Evolutionary conservation across 352 stramenopile species (phyloP).

Genomic region (Phytophthora litchii): DNA sequence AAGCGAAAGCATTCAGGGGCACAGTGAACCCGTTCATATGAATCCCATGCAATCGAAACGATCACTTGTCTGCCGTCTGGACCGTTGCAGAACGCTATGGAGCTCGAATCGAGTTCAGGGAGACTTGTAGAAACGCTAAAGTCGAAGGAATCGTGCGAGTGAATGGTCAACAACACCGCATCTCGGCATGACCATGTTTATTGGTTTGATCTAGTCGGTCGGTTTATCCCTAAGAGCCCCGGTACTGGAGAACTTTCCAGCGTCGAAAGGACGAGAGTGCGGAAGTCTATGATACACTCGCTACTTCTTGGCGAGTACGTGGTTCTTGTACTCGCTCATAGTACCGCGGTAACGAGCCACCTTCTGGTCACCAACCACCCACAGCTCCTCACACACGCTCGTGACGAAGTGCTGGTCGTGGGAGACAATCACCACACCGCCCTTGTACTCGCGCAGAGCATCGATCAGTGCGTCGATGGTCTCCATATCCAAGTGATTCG

Average conservation of each 20-base stretch:
- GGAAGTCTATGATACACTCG: slow-evolving; percentile 30
- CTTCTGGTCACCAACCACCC: slow-evolving; percentile 85
- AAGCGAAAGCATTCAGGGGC: too few relatives aligned
- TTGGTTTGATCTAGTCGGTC: slow-evolving; percentile 11
- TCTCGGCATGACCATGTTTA: not conserved
- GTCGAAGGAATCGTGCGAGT: not conserved
- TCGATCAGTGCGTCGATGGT: slow-evolving; percentile 94
- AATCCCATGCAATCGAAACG: too few relatives aligned
- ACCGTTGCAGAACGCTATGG: too few relatives aligned
- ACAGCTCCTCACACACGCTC: slow-evolving; percentile 94
- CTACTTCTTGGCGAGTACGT: slow-evolving; percentile 65
- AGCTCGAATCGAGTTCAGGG: too few relatives aligned
- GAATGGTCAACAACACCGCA: not conserved
- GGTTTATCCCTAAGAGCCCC: slow-evolving; percentile 17
- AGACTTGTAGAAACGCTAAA: too few relatives aligned
- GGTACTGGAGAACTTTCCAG: too few relatives aligned
- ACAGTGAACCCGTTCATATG: too few relatives aligned
- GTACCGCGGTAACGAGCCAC: slow-evolving; percentile 75
- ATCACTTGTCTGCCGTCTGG: too few relatives aligned
- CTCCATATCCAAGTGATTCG: slow-evolving; percentile 96
- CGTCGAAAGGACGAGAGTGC: slow-evolving; percentile 5
- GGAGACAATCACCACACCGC: slow-evolving; percentile 96
- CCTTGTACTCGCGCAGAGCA: slow-evolving; percentile 95
- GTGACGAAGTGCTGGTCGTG: slow-evolving; percentile 99
- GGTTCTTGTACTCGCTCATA: slow-evolving; percentile 87